Evolutionary conservation across 805 yeast genomes (phyloP), one percentile per base, ranked within the genome.

Genomic region (Debaryomyces prosopidis): DNA sequence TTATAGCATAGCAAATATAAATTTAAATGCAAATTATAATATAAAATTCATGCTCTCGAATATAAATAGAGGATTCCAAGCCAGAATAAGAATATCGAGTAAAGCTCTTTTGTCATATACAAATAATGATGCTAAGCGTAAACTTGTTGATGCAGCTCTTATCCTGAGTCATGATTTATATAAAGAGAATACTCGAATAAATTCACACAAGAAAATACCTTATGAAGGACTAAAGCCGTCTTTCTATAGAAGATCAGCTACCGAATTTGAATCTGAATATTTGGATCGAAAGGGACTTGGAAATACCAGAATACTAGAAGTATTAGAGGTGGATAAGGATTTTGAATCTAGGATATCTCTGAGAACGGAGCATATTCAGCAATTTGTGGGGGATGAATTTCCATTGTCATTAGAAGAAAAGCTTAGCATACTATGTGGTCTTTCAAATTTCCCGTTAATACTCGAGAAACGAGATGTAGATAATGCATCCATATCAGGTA

Each of bases 371-470:
- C 51, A 53, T 5, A 36, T 68, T 8, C 62, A 59, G 40, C 43
- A 37, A 15, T 63, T 68, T 47, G 27, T 66, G 18, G 69, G 69
- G 4, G 36, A 39, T 2, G 50, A 49, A n/a, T 55, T 62, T 18
- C 54, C 54, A 9, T 48, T 65, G 9, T 59, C 49, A 55, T 42
- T 57, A 10, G 48, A 52, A 20, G 75, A 69, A 43, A 56, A 53
- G 8, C 28, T 62, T 4, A 44, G 60, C 27, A 54, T 69, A 2
- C 36, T 66, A 5, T 60, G 66, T 47, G 75, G 75, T 0, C 48
- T 57, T 15, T 54, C 69, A 32, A 57, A 63, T 17, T 47, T 60
- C 40, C 46, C 48, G 18, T 16, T 44, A 4, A 18, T 18, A 12
- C 7, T 48, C 27, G 32, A 42, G 26, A 7, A 38, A 15, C 17